Evolutionary conservation across 768 basidiomycete genomes (phyloP).

Genomic region (Galerina sulciceps): DNA sequence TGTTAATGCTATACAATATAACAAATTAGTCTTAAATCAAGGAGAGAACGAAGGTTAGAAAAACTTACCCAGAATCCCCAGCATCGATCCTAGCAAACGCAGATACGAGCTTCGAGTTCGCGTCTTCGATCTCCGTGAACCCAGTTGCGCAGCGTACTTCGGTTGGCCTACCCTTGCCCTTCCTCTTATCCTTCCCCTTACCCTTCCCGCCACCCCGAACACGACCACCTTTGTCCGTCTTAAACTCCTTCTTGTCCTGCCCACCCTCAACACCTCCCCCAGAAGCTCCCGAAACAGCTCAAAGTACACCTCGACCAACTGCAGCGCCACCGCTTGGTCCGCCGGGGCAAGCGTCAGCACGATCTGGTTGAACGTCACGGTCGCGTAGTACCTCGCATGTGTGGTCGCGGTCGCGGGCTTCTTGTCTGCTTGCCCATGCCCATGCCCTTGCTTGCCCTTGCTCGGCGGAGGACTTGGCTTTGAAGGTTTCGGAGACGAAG

Average conservation of each 20-base stretch:
- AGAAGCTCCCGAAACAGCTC: constrained; percentile 91
- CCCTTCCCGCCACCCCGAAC: constrained; percentile 27
- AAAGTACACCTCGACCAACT: constrained; percentile 90
- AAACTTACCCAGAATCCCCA: constrained; percentile 61
- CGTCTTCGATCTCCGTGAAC: constrained; percentile 77
- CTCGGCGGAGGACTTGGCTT: constrained; percentile 29
- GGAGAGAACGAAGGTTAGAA: neutral
- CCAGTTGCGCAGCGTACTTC: constrained; percentile 60
- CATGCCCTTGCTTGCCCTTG: no score
- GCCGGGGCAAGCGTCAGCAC: constrained; percentile 66
- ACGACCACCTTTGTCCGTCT: constrained; percentile 41
- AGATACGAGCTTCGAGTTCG: constrained; percentile 81
- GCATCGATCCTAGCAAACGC: constrained; percentile 87
- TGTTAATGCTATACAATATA: constrained; percentile 59
- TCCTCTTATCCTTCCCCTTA: constrained; percentile 29
- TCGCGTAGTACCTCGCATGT: constrained; percentile 89
- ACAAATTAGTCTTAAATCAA: neutral
- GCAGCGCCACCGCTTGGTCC: constrained; percentile 76
- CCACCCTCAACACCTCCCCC: constrained; percentile 53
- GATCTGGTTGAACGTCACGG: constrained; percentile 95
- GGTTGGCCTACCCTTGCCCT: constrained; percentile 40
- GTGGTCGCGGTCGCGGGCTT: constrained; percentile 54
- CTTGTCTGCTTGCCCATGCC: constrained; percentile 45
- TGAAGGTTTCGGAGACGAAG: constrained; percentile 44
- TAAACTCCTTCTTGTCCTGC: constrained; percentile 30